phyloP scores from a whole-genome alignment of 352 stramenopile species.

The Peronospora farinosa region DNA sequence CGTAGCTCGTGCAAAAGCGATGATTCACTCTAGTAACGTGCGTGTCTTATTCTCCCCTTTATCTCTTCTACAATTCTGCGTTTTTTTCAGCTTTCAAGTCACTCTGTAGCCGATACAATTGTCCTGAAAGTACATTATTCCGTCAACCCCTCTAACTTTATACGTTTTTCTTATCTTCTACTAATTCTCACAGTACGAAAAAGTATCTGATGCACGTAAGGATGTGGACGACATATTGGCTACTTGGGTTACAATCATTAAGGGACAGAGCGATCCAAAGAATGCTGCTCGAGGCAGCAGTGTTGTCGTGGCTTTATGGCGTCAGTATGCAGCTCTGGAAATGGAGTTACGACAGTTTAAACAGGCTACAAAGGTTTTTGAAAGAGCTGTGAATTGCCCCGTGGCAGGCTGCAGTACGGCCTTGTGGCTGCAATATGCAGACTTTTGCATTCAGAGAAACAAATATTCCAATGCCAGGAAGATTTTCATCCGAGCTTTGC shows the following conservation, averaged over 20 bases:
- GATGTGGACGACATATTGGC: constrained; percentile 42
- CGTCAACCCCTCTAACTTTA: constrained; percentile 7
- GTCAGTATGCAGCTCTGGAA: constrained; percentile 64
- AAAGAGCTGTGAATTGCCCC: constrained; percentile 47
- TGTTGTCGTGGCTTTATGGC: constrained; percentile 41
- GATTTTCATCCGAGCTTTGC: constrained; percentile 57
- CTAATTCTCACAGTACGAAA: constrained; percentile 48
- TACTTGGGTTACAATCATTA: constrained; percentile 31
- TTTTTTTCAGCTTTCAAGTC: constrained; percentile 1
- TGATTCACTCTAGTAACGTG: constrained; percentile 76
- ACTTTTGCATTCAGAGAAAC: constrained; percentile 66
- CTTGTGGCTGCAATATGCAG: constrained; percentile 62
- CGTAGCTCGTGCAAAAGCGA: constrained; percentile 54
- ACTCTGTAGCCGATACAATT: constrained; percentile 6
- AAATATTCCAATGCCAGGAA: constrained; percentile 75
- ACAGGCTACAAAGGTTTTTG: constrained; percentile 76
- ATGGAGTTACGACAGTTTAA: constrained; percentile 81
- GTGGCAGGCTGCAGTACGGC: constrained; percentile 30
- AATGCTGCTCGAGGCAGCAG: constrained; percentile 14
- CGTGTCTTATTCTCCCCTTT: constrained; percentile 17
- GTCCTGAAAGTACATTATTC: background rate
- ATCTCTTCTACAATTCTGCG: constrained; percentile 1
- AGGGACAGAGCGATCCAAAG: constrained; percentile 10
- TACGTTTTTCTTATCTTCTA: constrained; percentile 1
- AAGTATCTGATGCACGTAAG: constrained; percentile 53